A percentile compares a stretch with the other conserved stretches of the same genome.
Evolutionary conservation across 2,329 filamentous ascomycete species (phyloP).

Genomic region (Cryphonectria carpinicola): DNA sequence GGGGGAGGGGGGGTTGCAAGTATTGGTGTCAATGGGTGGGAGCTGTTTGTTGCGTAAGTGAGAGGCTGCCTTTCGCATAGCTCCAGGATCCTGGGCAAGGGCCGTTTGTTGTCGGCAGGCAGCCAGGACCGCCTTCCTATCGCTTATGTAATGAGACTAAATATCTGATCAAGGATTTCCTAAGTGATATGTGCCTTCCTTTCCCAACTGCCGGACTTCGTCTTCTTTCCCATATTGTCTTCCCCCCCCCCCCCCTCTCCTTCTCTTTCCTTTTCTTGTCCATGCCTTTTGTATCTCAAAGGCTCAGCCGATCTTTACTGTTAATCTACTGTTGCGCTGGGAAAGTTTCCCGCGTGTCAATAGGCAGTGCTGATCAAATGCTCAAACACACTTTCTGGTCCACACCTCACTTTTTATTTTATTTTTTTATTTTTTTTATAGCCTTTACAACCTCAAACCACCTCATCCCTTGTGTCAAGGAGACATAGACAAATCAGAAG

Average conservation of each 20-base stretch:
- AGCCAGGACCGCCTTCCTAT: neutral
- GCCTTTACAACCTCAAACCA: neutral
- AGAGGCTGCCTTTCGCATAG: conserved; percentile 3
- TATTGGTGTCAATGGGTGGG: neutral
- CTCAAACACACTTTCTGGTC: too few species aligned
- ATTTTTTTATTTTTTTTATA: too few species aligned
- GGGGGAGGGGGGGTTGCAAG: neutral
- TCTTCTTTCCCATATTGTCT: neutral
- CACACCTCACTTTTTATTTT: too few species aligned
- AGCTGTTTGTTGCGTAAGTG: conserved; percentile 8
- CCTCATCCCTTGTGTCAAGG: neutral
- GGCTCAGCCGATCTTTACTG: too few species aligned
- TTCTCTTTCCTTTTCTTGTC: neutral
- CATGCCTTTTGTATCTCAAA: too few species aligned
- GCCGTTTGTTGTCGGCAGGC: neutral
- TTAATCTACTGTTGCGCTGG: too few species aligned
- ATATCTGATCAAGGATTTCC: neutral
- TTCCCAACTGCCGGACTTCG: neutral
- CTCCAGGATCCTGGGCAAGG: neutral
- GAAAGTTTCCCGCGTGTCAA: too few species aligned
- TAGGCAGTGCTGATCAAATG: too few species aligned
- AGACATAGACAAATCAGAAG: neutral
- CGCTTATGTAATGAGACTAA: neutral
- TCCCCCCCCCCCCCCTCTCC: too few species aligned
- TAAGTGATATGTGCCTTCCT: neutral